A percentile compares a stretch with the other conserved stretches of the same genome.
phyloP scores from a whole-genome alignment of 2,329 filamentous ascomycete species.

The Aspergillus proliferans region DNA sequence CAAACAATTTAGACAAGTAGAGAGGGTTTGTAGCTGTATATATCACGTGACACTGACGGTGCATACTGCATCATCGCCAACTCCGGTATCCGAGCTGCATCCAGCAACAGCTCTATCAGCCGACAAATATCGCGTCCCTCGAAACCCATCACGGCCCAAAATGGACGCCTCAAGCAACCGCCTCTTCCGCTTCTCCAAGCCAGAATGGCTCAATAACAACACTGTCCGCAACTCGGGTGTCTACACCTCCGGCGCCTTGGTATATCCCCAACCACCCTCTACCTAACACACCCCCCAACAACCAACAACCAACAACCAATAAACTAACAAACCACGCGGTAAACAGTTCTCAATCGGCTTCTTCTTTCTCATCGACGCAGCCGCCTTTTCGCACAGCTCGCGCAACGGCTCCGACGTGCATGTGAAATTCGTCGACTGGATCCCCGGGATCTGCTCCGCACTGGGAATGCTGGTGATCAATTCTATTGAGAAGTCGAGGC shows the following conservation, averaged over 20 bases:
- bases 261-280: slow-evolving; percentile 33
- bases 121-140: neutral
- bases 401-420: slow-evolving; percentile 58
- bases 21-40: no score
- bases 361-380: slow-evolving; percentile 63
- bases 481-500: slow-evolving; percentile 61
- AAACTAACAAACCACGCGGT: neutral
- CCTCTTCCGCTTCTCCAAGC: slow-evolving; percentile 62
- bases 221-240: slow-evolving; percentile 59
- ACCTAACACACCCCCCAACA: slow-evolving; percentile 1
- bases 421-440: slow-evolving; percentile 67
- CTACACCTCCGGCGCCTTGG: slow-evolving; percentile 60
- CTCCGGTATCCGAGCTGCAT: neutral
- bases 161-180: slow-evolving; percentile 47
- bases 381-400: slow-evolving; percentile 56
- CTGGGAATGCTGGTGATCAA: slow-evolving; percentile 69
- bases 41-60: no score
- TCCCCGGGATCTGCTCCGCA: slow-evolving; percentile 63
- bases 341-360: slow-evolving; percentile 61
- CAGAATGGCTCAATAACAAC: slow-evolving; percentile 61
- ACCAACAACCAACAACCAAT: neutral
- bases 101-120: neutral
- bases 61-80: slow-evolving; percentile 12
- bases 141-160: neutral
- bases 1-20: no score